Evolutionary conservation across 1,284 basidiomycete species (phyloP).

Genomic region (Rhodotorula mucilaginosa): DNA sequence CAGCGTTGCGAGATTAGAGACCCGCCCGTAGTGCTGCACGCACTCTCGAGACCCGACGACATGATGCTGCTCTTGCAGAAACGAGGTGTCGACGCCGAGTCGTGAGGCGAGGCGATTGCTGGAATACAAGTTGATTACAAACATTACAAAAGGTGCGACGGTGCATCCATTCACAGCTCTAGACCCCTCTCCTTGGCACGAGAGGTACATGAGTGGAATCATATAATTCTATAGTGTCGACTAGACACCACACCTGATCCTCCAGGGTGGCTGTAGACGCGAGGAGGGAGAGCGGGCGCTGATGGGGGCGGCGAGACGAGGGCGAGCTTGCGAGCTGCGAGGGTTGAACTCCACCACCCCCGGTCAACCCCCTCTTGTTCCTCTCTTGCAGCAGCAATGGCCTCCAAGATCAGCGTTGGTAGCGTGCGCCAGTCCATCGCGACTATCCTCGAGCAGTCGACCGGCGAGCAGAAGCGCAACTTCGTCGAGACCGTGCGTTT

Average conservation of each 20-base stretch:
- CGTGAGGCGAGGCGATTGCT: background rate
- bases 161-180: too few species aligned
- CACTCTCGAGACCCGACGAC: slow-evolving; percentile 36
- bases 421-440: slow-evolving; percentile 91
- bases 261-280: too few species aligned
- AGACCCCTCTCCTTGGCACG: too few species aligned
- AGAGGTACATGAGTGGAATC: too few species aligned
- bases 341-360: background rate
- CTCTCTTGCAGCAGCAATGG: slow-evolving; percentile 1
- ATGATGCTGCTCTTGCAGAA: background rate
- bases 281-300: too few species aligned
- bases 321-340: background rate
- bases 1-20: too few species aligned
- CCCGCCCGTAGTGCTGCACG: background rate
- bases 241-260: too few species aligned
- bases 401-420: slow-evolving; percentile 67
- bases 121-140: background rate
- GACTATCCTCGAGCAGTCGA: slow-evolving; percentile 57
- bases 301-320: too few species aligned
- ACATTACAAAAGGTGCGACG: background rate
- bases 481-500: slow-evolving; percentile 54
- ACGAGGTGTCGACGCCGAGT: background rate
- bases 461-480: slow-evolving; percentile 79
- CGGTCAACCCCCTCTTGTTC: background rate
- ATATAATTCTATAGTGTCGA: too few species aligned